These are phyloP conservation scores for Nothopassalora personata DNA, from an alignment of 2,329 filamentous ascomycete genomes.

Conservation along the genomic window DNA sequence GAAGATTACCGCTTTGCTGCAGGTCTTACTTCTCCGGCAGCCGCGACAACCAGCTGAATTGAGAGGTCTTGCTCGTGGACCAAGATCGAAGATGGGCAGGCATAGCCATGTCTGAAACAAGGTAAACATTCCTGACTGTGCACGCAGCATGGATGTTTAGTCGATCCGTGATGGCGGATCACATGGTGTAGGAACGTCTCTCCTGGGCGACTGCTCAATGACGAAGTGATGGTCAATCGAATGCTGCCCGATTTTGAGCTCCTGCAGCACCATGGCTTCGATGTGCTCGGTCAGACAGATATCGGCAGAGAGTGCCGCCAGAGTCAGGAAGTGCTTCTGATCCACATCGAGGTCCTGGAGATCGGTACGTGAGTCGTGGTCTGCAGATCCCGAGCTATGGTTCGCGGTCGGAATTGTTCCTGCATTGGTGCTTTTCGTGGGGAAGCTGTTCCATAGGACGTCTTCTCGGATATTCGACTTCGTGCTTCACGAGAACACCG, in stretches of 20 bases:
- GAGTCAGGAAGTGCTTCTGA: neutral
- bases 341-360: neutral
- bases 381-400: neutral
- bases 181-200: neutral
- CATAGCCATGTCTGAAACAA: neutral
- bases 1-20: neutral
- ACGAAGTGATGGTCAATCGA: neutral
- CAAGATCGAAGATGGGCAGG: neutral
- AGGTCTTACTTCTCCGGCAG: neutral
- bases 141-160: neutral
- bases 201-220: neutral
- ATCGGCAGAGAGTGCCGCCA: neutral
- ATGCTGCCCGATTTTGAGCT: neutral
- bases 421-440: neutral
- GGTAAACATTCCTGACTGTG: neutral
- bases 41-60: neutral
- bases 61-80: neutral
- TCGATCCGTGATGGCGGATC: neutral
- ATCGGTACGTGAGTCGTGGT: neutral
- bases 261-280: neutral
- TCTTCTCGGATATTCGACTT: neutral
- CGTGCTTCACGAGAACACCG: neutral
- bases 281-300: conserved; percentile 2
- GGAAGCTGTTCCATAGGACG: neutral
- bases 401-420: neutral